These are phyloP conservation scores for Sphagnum tenellum DNA, from an alignment of 225 moss, liverwort and hornwort species.

Conservation along the genomic window DNA sequence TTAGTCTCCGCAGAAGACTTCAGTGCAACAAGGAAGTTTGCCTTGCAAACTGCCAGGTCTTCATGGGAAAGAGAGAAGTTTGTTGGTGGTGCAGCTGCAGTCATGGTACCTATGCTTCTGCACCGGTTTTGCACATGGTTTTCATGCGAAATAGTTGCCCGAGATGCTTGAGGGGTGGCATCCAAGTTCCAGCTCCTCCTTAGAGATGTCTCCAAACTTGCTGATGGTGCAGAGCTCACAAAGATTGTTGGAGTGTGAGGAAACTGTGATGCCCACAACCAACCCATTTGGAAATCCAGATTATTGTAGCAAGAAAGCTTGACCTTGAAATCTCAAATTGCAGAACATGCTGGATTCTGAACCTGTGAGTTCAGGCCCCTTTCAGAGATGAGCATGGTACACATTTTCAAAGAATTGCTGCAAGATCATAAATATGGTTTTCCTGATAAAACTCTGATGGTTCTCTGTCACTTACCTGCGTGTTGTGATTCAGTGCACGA, in stretches of 20 bases:
- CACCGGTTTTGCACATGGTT: slow-evolving; percentile 5
- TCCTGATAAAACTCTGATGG: no score
- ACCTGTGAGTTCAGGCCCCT: no score
- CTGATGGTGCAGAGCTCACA: slow-evolving; percentile 1
- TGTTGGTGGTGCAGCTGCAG: slow-evolving; percentile 24
- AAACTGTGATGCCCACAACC: no score
- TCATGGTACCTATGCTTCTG: slow-evolving; percentile 25
- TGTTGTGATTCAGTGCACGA: neutral
- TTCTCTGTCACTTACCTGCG: slow-evolving; percentile 2
- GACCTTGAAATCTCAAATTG: no score
- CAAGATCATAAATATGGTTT: no score
- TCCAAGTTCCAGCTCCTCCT: no score
- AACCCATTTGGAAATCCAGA: no score
- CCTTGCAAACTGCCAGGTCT: slow-evolving; percentile 28
- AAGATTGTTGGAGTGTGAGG: neutral
- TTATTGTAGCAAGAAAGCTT: no score
- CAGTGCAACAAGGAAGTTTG: slow-evolving; percentile 25
- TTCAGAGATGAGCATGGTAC: no score
- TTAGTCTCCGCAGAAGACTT: slow-evolving; percentile 40
- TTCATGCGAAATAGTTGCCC: no score
- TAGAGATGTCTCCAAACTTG: slow-evolving; percentile 3
- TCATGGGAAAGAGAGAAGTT: slow-evolving; percentile 24
- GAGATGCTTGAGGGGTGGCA: slow-evolving; percentile 10
- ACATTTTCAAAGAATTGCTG: no score
- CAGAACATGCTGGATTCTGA: neutral